phyloP scores from a whole-genome alignment of 192 early-diverging fungal species.

The Coemansia erecta region DNA sequence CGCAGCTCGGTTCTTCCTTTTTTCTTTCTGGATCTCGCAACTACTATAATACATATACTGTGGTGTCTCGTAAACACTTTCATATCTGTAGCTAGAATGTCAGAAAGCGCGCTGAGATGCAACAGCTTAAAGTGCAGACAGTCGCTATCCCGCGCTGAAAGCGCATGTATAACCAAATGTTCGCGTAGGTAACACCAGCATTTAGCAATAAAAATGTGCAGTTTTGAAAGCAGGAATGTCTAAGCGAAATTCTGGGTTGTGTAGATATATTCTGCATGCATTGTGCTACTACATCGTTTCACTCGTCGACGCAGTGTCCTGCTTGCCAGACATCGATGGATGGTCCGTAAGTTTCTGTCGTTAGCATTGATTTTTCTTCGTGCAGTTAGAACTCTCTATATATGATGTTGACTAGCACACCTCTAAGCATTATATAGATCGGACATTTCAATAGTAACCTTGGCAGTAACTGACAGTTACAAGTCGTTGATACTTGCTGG shows the following conservation, averaged over 20 bases:
- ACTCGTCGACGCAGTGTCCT: slow-evolving; percentile 57
- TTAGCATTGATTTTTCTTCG: not conserved
- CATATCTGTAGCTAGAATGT: slow-evolving; percentile 5
- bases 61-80: too few species aligned
- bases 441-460: slow-evolving; percentile 58
- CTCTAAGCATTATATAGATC: slow-evolving; percentile 3
- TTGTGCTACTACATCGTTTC: slow-evolving; percentile 58
- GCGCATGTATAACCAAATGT: slow-evolving; percentile 65
- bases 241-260: too few species aligned
- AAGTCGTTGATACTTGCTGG: slow-evolving; percentile 67
- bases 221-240: not conserved
- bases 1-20: too few species aligned
- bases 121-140: slow-evolving; percentile 51
- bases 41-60: not conserved
- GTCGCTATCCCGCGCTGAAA: slow-evolving; percentile 26
- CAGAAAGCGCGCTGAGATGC: slow-evolving; percentile 33
- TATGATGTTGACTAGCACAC: not conserved
- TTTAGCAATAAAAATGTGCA: not conserved
- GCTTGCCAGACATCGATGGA: slow-evolving; percentile 59
- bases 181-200: slow-evolving; percentile 53
- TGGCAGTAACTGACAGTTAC: slow-evolving; percentile 63
- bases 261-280: slow-evolving; percentile 67
- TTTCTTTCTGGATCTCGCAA: not conserved
- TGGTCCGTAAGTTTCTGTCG: slow-evolving; percentile 45
- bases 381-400: too few species aligned